Conservation (phyloP, 495 filamentous ascomycete genomes). For the Penicillium coprophilum region DNA sequence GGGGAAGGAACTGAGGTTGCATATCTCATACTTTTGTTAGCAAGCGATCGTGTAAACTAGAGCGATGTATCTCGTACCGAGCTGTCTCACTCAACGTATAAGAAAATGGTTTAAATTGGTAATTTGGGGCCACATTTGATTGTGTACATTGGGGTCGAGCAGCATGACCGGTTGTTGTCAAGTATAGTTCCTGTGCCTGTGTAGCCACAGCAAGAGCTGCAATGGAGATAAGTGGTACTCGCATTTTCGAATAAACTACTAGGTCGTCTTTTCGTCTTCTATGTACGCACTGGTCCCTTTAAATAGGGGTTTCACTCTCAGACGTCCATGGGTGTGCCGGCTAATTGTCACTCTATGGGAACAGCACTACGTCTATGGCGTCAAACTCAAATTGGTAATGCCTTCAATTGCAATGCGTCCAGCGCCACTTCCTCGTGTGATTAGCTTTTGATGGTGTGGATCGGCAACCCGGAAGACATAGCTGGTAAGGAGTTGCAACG, state of each 20-base stretch:
- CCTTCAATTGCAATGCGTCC: neutral
- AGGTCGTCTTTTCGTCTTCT: neutral
- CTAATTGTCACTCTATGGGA: conserved; percentile 1
- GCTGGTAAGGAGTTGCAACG: neutral
- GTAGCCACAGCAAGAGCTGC: conserved; percentile 10
- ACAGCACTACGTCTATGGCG: neutral
- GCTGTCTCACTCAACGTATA: conserved; percentile 29
- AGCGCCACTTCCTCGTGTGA: neutral
- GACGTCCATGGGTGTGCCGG: neutral
- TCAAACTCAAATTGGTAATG: neutral
- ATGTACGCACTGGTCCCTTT: neutral
- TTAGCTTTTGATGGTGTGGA: neutral
- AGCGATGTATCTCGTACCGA: conserved; percentile 13
- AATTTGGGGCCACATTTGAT: conserved; percentile 15
- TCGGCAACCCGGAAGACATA: neutral
- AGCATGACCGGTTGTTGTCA: conserved; percentile 23
- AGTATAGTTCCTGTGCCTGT: conserved; percentile 27
- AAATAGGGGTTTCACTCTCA: neutral
- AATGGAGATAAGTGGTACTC: neutral
- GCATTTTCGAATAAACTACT: neutral
- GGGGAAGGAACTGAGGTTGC: conserved; percentile 31
- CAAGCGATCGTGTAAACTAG: neutral
- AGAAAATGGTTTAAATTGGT: conserved; percentile 27
- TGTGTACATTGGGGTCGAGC: conserved; percentile 29
- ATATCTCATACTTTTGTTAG: conserved; percentile 19